These are phyloP conservation scores for Phytophthora pseudosyringae DNA, from an alignment of 352 stramenopile genomes.

Conservation along the genomic window DNA sequence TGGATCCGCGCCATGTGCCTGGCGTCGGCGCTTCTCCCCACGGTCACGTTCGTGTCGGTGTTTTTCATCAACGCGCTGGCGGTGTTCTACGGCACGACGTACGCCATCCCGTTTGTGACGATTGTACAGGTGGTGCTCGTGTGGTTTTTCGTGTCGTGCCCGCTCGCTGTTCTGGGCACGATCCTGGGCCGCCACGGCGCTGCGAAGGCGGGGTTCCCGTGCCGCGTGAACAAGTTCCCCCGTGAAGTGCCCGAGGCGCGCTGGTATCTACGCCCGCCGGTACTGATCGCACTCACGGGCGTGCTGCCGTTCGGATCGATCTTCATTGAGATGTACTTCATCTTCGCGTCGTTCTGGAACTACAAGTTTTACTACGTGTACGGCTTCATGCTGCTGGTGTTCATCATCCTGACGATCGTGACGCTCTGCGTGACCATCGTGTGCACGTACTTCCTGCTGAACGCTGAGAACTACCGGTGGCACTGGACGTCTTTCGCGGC, in stretches of 20 bases:
- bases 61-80: conserved; percentile 91
- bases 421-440: conserved; percentile 99
- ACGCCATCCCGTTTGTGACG: conserved; percentile 86
- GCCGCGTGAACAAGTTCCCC: conserved; percentile 98
- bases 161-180: conserved; percentile 96
- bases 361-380: conserved; percentile 99
- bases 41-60: conserved; percentile 82
- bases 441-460: conserved; percentile 98
- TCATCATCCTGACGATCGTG: conserved; percentile 97
- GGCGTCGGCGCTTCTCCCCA: conserved; percentile 75
- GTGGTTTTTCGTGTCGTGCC: conserved; percentile 98
- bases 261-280: conserved; percentile 80
- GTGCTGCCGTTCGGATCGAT: conserved; percentile 99
- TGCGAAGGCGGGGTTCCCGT: conserved; percentile 87
- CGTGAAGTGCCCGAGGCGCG: conserved; percentile 82
- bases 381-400: conserved; percentile 98
- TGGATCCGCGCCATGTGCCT: conserved; percentile 92
- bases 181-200: conserved; percentile 95
- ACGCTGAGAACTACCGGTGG: conserved; percentile 99
- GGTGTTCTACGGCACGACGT: conserved; percentile 84
- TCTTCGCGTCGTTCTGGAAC: conserved; percentile 99
- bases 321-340: conserved; percentile 99
- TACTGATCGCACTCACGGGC: conserved; percentile 95
- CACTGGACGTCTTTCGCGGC: conserved; percentile 98
- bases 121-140: conserved; percentile 94